Percentiles rank a stretch among this genome's conserved stretches.
phyloP scores from a whole-genome alignment of 2,329 filamentous ascomycete species.

The Didymella lethalis region DNA sequence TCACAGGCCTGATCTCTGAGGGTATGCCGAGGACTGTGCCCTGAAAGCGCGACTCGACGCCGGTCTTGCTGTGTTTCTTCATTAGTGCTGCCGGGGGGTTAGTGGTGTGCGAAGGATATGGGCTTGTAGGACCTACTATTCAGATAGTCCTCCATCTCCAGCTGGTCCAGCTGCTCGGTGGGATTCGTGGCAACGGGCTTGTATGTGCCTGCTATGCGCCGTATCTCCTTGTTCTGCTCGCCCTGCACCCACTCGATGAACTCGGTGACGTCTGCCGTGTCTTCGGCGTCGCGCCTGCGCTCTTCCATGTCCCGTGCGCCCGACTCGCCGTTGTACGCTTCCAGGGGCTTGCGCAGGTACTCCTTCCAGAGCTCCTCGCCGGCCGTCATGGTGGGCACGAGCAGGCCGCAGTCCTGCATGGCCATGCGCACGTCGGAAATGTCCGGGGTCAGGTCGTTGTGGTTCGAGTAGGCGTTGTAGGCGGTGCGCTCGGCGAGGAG shows the following conservation, averaged over 20 bases:
- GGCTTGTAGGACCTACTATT: conserved; percentile 43
- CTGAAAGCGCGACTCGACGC: conserved; percentile 84
- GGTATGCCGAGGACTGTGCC: conserved; percentile 82
- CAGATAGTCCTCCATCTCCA: conserved; percentile 58
- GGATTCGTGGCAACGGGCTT: conserved; percentile 49
- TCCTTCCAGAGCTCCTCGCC: conserved; percentile 73
- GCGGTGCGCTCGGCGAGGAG: conserved; percentile 77
- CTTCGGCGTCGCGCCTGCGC: conserved; percentile 67
- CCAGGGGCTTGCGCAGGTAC: conserved; percentile 55
- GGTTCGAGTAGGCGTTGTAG: conserved; percentile 73
- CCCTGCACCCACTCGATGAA: conserved; percentile 84
- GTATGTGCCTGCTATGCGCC: conserved; percentile 76
- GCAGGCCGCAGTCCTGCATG: conserved; percentile 78
- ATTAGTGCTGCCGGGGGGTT: conserved; percentile 69
- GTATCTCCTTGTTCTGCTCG: conserved; percentile 77
- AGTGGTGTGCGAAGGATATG: conserved; percentile 14
- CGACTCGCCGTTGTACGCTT: conserved; percentile 52
- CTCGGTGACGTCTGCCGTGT: conserved; percentile 76
- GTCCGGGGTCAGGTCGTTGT: conserved; percentile 68
- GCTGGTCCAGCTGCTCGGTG: conserved; percentile 57
- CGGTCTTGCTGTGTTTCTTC: conserved; percentile 89
- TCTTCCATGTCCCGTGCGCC: conserved; percentile 54
- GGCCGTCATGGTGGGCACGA: conserved; percentile 72
- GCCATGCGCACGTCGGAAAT: conserved; percentile 86
- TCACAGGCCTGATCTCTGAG: conserved; percentile 73